Conservation (phyloP, 805 yeast genomes). For the Hanseniaspora thailandica region DNA sequence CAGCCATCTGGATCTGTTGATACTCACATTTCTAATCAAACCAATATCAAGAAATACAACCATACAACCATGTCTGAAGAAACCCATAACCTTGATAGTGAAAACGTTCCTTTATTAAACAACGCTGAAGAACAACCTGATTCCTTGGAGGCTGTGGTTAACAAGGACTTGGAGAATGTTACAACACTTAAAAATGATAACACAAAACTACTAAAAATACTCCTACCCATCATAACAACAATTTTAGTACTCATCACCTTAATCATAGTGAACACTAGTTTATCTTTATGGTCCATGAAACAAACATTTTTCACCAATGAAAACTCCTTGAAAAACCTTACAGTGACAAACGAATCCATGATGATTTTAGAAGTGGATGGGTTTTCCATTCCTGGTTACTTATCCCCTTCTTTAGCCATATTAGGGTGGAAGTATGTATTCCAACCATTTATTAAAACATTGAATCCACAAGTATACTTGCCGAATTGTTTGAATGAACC, state of each 20-base stretch:
- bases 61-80: too few relatives aligned
- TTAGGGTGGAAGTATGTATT: not conserved
- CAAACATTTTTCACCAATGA: not conserved
- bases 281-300: not conserved
- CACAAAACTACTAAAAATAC: not conserved
- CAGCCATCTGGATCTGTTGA: too few relatives aligned
- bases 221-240: too few relatives aligned
- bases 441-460: not conserved
- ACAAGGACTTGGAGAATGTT: too few relatives aligned
- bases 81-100: too few relatives aligned
- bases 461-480: not conserved
- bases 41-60: too few relatives aligned
- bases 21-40: too few relatives aligned
- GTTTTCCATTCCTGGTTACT: not conserved
- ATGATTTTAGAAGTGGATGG: not conserved
- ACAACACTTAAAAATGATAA: not conserved
- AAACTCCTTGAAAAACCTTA: not conserved
- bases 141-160: too few relatives aligned
- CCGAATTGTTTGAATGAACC: conserved; percentile 2
- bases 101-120: too few relatives aligned
- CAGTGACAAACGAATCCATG: not conserved
- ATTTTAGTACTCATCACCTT: not conserved
- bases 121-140: too few relatives aligned
- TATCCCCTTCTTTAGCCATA: not conserved
- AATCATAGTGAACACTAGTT: not conserved